These are phyloP conservation scores for Moesziomyces globuligerus DNA, from an alignment of 1,284 basidiomycete genomes.

Conservation along the genomic window DNA sequence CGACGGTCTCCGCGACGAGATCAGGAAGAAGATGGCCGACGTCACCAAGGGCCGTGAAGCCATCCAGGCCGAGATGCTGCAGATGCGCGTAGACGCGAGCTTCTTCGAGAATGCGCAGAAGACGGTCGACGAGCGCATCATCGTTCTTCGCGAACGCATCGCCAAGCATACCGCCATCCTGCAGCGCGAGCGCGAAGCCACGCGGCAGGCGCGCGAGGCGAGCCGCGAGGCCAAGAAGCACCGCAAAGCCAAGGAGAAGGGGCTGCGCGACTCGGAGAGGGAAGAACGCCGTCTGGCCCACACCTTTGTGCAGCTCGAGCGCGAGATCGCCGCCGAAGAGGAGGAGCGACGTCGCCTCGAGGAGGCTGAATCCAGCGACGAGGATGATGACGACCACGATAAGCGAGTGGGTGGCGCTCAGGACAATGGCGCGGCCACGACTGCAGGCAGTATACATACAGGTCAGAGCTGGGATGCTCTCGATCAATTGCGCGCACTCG, in stretches of 20 bases:
- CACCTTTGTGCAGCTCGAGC: conserved; percentile 30
- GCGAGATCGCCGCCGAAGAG: conserved; percentile 38
- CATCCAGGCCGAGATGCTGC: conserved; percentile 46
- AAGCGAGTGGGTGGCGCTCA: neutral
- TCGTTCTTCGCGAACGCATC: conserved; percentile 39
- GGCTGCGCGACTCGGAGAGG: conserved; percentile 32
- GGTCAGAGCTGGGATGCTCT: neutral
- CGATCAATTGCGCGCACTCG: conserved; percentile 1
- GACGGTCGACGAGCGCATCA: conserved; percentile 45
- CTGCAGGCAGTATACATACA: no score
- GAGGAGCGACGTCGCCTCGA: conserved; percentile 30
- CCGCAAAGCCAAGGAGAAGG: conserved; percentile 29
- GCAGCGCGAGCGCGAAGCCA: conserved; percentile 38
- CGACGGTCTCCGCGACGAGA: conserved; percentile 33
- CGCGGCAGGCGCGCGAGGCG: conserved; percentile 33
- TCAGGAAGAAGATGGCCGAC: conserved; percentile 42
- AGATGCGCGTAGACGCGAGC: conserved; percentile 45
- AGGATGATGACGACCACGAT: conserved; percentile 7
- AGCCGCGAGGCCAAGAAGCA: conserved; percentile 39
- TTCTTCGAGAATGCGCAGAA: conserved; percentile 49
- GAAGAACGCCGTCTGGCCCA: conserved; percentile 28
- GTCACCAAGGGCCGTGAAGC: conserved; percentile 32
- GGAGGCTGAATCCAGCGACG: conserved; percentile 20
- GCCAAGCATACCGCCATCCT: conserved; percentile 26
- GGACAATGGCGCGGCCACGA: neutral